Evolutionary conservation across 108 stramenopile species (phyloP).

Genomic region (Licmophora abbreviata): DNA sequence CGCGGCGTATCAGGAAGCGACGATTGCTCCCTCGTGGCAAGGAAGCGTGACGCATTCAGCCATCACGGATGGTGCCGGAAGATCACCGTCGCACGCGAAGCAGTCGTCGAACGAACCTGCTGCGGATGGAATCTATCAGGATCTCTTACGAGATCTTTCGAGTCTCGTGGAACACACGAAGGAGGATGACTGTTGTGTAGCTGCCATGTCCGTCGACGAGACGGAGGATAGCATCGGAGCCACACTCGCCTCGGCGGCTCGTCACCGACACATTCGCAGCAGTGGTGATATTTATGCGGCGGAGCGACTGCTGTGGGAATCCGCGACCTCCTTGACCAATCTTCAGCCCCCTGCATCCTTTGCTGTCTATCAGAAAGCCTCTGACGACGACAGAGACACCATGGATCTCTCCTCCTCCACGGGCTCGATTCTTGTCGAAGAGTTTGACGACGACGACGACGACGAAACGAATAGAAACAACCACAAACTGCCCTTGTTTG

Average conservation of each 20-base stretch:
- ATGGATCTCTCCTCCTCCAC: conserved; percentile 2
- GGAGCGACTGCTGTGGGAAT: conserved; percentile 54
- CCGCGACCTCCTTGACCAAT: conserved; percentile 45
- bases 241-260: not conserved
- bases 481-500: conserved; percentile 47
- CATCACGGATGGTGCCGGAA: no score
- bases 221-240: no score
- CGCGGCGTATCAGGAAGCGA: no score
- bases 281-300: conserved; percentile 14
- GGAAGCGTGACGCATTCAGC: no score
- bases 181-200: not conserved
- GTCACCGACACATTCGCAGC: not conserved
- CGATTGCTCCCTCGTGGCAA: no score
- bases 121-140: conserved; percentile 9
- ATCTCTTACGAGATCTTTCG: conserved; percentile 14
- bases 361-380: conserved; percentile 33
- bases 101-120: not conserved
- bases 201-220: no score
- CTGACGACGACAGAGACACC: conserved; percentile 7
- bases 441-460: not conserved
- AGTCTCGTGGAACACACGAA: conserved; percentile 2
- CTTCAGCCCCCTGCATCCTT: conserved; percentile 53
- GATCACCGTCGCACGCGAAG: no score
- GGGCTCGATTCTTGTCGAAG: conserved; percentile 5
- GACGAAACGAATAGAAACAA: conserved; percentile 4